A percentile compares a stretch with the other conserved stretches of the same genome.
Evolutionary conservation across 2,329 filamentous ascomycete genomes (phyloP).

Genomic region (Xylariomycetidae sp.): DNA sequence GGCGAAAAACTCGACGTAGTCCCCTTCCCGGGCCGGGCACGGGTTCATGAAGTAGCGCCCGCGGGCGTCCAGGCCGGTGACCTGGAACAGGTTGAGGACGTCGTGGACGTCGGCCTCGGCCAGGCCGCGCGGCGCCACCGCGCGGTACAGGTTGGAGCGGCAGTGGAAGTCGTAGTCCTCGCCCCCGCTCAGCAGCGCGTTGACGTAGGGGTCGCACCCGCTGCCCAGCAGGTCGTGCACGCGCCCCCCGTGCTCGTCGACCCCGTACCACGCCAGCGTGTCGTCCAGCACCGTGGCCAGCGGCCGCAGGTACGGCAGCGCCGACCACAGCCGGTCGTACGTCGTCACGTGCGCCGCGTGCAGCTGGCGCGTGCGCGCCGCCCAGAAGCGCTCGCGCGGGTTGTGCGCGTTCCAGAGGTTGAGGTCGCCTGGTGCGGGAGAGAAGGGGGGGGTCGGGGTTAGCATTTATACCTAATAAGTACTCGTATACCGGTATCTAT

Average conservation of each 20-base stretch:
- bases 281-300: constrained; percentile 66
- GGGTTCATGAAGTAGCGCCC: constrained; percentile 73
- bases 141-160: constrained; percentile 73
- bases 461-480: too few relatives aligned
- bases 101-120: constrained; percentile 74
- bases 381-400: constrained; percentile 78
- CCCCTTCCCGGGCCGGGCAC: constrained; percentile 47
- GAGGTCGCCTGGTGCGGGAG: constrained; percentile 54
- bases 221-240: constrained; percentile 79
- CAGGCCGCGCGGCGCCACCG: constrained; percentile 62
- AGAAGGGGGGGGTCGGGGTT: too few relatives aligned
- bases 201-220: constrained; percentile 80
- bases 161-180: constrained; percentile 73
- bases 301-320: constrained; percentile 69
- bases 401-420: constrained; percentile 77
- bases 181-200: constrained; percentile 51
- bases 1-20: constrained; percentile 71
- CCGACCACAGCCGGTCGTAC: constrained; percentile 71
- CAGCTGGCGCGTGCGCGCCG: constrained; percentile 69
- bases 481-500: too few relatives aligned
- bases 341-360: constrained; percentile 69
- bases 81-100: constrained; percentile 81
- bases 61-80: constrained; percentile 66
- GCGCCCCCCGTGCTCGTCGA: constrained; percentile 57
- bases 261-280: constrained; percentile 55